These are phyloP conservation scores for Colletotrichum filicis DNA, from an alignment of 2,329 filamentous ascomycete species.

Conservation along the genomic window DNA sequence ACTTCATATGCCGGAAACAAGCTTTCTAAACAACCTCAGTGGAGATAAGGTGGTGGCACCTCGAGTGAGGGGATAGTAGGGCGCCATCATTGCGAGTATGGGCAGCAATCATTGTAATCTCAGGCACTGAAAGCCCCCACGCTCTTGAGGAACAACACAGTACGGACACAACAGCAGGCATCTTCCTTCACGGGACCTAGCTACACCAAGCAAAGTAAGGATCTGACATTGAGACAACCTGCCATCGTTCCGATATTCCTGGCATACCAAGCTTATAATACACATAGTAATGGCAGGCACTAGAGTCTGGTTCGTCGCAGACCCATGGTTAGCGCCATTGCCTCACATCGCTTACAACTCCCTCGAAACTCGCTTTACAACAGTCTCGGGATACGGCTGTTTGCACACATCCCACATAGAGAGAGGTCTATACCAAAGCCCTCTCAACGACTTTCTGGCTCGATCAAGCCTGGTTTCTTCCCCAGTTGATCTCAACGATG, in stretches of 20 bases:
- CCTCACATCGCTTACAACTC: slow-evolving; percentile 17
- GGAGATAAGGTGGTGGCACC: not conserved
- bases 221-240: slow-evolving; percentile 20
- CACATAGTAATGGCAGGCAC: slow-evolving; percentile 37
- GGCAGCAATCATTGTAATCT: not conserved
- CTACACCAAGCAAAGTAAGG: slow-evolving; percentile 2
- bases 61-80: not conserved
- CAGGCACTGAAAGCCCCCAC: no score
- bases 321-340: slow-evolving; percentile 34
- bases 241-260: slow-evolving; percentile 37
- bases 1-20: slow-evolving; percentile 24
- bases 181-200: not conserved
- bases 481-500: not conserved
- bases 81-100: not conserved
- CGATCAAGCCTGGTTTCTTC: not conserved
- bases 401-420: not conserved
- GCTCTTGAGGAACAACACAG: no score
- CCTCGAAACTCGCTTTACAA: not conserved
- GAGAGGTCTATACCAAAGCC: not conserved
- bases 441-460: not conserved
- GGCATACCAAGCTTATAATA: slow-evolving; percentile 37
- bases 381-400: not conserved
- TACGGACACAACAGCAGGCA: not conserved
- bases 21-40: slow-evolving; percentile 12
- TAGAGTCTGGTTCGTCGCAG: slow-evolving; percentile 24